Conservation (phyloP, 768 basidiomycete genomes). For the Chalciporus sphaerocephalus region DNA sequence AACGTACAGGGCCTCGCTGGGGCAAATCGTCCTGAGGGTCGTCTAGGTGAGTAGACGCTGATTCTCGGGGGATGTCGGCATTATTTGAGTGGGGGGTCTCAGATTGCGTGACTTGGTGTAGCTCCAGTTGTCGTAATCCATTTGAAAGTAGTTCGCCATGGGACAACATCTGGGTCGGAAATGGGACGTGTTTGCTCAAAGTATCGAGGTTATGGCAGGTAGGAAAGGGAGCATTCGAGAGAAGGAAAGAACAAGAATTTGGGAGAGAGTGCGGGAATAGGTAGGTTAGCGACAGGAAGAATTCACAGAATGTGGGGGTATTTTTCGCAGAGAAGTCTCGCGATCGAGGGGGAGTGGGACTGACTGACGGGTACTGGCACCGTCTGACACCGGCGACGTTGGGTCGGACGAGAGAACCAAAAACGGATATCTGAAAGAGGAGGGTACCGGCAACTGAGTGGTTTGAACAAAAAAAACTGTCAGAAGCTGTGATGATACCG, state of each 20-base stretch:
- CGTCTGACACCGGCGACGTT: too few species aligned
- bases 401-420: conserved; percentile 4
- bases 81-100: conserved; percentile 1
- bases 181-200: conserved; percentile 15
- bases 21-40: conserved; percentile 10
- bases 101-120: conserved; percentile 15
- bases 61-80: conserved; percentile 10
- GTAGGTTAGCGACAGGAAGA: neutral
- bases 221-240: conserved; percentile 1
- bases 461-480: neutral
- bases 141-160: conserved; percentile 42
- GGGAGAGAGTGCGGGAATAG: neutral
- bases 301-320: too few species aligned
- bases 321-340: too few species aligned
- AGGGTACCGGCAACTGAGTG: neutral
- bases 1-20: conserved; percentile 15
- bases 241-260: neutral
- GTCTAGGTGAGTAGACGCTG: conserved; percentile 1
- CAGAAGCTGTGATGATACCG: too few species aligned
- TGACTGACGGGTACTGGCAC: too few species aligned
- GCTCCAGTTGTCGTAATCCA: conserved; percentile 45
- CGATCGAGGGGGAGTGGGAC: too few species aligned
- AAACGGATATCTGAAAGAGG: conserved; percentile 26
- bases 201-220: conserved; percentile 1
- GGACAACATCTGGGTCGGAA: conserved; percentile 24